Evolutionary conservation across 495 filamentous ascomycete genomes (phyloP).

Genomic region (Bathelium albidoporum): DNA sequence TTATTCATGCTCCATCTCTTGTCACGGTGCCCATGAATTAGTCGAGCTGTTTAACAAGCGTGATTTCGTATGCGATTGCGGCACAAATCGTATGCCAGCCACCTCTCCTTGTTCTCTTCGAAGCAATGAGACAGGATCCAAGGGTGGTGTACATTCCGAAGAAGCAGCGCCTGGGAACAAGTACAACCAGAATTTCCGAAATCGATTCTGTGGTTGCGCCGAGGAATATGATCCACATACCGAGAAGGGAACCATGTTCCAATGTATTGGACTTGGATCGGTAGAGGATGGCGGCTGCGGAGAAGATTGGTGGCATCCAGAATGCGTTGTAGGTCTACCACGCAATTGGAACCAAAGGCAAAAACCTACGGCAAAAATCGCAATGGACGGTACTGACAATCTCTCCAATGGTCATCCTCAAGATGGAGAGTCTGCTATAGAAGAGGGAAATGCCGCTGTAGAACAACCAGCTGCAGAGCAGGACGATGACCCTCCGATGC

Average conservation of each 20-base stretch:
- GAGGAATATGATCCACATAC: conserved; percentile 73
- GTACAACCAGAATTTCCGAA: conserved; percentile 92
- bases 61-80: conserved; percentile 94
- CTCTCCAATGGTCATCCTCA: conserved; percentile 16
- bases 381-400: conserved; percentile 8
- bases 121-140: conserved; percentile 60
- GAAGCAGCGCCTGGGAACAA: conserved; percentile 60
- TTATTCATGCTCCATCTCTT: conserved; percentile 93
- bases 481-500: conserved; percentile 49
- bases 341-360: conserved; percentile 38
- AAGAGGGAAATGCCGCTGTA: conserved; percentile 11
- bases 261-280: conserved; percentile 80
- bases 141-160: conserved; percentile 67
- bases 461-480: conserved; percentile 7
- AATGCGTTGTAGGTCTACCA: conserved; percentile 75
- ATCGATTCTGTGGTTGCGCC: conserved; percentile 83
- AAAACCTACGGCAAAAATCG: not conserved
- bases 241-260: conserved; percentile 98
- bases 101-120: conserved; percentile 67
- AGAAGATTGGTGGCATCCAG: conserved; percentile 98
- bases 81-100: conserved; percentile 64
- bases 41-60: conserved; percentile 96
- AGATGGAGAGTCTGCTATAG: conserved; percentile 15
- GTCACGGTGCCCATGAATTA: conserved; percentile 87
- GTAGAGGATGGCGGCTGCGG: conserved; percentile 79